These are phyloP conservation scores for Fonsecaea erecta DNA, from an alignment of 2,329 filamentous ascomycete genomes.

Conservation along the genomic window DNA sequence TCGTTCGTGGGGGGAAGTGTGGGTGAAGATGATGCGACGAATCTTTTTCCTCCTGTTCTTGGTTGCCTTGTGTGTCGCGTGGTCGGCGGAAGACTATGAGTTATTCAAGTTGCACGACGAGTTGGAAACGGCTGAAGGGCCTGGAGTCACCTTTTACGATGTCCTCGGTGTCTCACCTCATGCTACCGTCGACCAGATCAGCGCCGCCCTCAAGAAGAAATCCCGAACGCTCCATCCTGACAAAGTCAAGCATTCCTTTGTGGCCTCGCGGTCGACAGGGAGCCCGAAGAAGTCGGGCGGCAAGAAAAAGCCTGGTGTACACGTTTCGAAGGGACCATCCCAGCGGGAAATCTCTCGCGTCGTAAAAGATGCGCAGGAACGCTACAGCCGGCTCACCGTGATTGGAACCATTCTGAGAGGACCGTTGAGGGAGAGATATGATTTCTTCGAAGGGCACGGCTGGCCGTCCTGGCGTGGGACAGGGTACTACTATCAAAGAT, in stretches of 20 bases:
- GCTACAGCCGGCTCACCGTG: constrained; percentile 81
- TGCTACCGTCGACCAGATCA: constrained; percentile 84
- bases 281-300: constrained; percentile 58
- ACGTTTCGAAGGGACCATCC: constrained; percentile 72
- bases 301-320: constrained; percentile 63
- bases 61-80: constrained; percentile 63
- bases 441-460: constrained; percentile 89
- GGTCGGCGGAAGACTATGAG: constrained; percentile 94
- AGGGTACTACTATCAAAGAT: constrained; percentile 92
- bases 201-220: constrained; percentile 90
- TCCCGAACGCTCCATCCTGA: constrained; percentile 85
- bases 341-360: constrained; percentile 76
- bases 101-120: constrained; percentile 96
- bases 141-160: constrained; percentile 86
- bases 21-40: constrained; percentile 70
- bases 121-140: constrained; percentile 73
- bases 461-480: constrained; percentile 97
- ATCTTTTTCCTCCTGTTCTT: constrained; percentile 67
- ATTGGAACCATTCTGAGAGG: constrained; percentile 73
- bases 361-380: constrained; percentile 78
- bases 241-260: constrained; percentile 86
- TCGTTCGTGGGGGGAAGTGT: constrained; percentile 12
- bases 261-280: constrained; percentile 67
- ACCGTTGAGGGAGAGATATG: constrained; percentile 73
- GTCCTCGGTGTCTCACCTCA: constrained; percentile 77